These are phyloP conservation scores for Priceomyces medius DNA, from an alignment of 805 yeast species.

Conservation along the genomic window DNA sequence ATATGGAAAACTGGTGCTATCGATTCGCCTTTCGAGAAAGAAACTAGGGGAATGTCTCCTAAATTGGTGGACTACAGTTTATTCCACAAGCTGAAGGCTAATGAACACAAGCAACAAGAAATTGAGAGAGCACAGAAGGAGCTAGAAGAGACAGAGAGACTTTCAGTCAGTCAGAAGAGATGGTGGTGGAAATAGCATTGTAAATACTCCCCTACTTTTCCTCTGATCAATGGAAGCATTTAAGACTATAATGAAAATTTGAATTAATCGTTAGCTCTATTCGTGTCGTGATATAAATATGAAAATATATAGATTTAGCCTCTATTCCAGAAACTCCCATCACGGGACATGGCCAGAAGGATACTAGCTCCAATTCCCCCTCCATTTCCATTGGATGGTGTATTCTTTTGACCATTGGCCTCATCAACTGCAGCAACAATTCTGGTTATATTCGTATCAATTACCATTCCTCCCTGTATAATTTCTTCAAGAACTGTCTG, in stretches of 20 bases:
- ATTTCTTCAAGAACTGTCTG: conserved; percentile 90
- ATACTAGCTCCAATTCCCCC: conserved; percentile 21
- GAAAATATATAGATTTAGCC: neutral
- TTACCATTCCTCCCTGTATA: conserved; percentile 97
- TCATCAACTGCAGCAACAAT: conserved; percentile 84
- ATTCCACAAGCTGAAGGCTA: conserved; percentile 50
- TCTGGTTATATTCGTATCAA: conserved; percentile 80
- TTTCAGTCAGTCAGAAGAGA: conserved; percentile 22
- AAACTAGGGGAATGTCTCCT: conserved; percentile 36
- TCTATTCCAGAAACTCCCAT: conserved; percentile 28
- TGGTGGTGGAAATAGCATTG: conserved; percentile 15
- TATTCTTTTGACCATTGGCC: conserved; percentile 52
- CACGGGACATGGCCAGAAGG: conserved; percentile 25
- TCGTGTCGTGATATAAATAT: neutral
- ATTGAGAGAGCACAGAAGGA: conserved; percentile 31
- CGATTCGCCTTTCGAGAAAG: conserved; percentile 63
- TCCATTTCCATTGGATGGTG: conserved; percentile 17
- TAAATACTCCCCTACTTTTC: no score
- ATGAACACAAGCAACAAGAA: conserved; percentile 33
- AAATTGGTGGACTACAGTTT: conserved; percentile 42
- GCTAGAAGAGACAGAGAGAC: conserved; percentile 24
- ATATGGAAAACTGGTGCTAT: conserved; percentile 80
- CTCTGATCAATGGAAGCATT: neutral
- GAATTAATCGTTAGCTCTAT: neutral
- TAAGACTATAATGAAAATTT: neutral